Evolutionary conservation across 257 asterid genomes (phyloP).

Genomic region (Solanum corneliomulleri): DNA sequence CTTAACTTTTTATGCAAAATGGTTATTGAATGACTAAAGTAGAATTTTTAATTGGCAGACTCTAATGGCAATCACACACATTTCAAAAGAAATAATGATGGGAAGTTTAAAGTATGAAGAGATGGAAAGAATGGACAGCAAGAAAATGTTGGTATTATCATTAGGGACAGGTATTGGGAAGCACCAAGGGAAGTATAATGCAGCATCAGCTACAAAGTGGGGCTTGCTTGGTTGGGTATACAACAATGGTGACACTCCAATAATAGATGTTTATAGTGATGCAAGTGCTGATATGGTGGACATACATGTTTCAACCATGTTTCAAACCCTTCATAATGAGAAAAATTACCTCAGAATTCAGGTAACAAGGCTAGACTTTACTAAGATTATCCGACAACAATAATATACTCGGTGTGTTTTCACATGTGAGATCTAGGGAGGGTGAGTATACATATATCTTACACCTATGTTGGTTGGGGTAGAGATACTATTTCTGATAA

Average conservation of each 20-base stretch:
- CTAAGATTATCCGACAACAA: neutral
- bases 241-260: constrained; percentile 30
- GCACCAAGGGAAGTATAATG: constrained; percentile 24
- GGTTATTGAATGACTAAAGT: neutral
- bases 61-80: constrained; percentile 47
- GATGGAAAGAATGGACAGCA: constrained; percentile 39
- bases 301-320: constrained; percentile 46
- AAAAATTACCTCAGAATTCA: constrained; percentile 50
- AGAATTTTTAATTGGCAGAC: constrained; percentile 20
- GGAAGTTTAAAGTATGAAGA: constrained; percentile 27
- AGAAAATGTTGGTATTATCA: constrained; percentile 37
- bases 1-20: neutral
- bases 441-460: no score
- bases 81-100: constrained; percentile 34
- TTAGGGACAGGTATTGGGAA: constrained; percentile 41
- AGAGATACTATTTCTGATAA: neutral
- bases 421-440: no score
- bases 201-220: constrained; percentile 32
- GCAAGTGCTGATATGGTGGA: constrained; percentile 54
- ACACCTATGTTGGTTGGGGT: no score
- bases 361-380: constrained; percentile 9
- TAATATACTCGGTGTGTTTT: neutral
- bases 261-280: constrained; percentile 21
- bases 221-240: constrained; percentile 38
- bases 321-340: constrained; percentile 28